phyloP scores from a whole-genome alignment of 495 filamentous ascomycete genomes.

The Podospora comata region DNA sequence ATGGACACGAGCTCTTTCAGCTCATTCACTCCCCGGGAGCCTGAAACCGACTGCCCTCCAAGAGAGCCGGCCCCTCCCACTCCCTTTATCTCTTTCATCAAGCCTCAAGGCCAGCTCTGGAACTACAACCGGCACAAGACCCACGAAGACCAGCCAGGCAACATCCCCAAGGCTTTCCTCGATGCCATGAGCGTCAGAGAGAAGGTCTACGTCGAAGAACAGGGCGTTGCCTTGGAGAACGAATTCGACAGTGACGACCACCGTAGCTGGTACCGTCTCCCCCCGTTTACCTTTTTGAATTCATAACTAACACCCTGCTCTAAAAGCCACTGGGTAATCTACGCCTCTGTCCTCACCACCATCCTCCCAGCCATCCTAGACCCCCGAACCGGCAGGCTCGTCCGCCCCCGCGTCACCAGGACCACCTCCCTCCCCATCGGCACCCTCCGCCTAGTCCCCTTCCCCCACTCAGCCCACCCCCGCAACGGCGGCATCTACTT shows the following conservation, averaged over 20 bases:
- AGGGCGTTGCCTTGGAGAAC: conserved; percentile 59
- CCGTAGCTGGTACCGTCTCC: conserved; percentile 38
- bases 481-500: conserved; percentile 42
- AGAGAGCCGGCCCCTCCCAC: neutral
- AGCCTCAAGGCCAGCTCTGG: conserved; percentile 26
- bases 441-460: conserved; percentile 74
- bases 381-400: conserved; percentile 27
- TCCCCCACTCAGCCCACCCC: conserved; percentile 63
- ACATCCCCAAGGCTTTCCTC: conserved; percentile 59
- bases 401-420: conserved; percentile 35
- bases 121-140: conserved; percentile 44
- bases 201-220: conserved; percentile 75
- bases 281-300: neutral
- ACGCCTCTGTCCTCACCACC: conserved; percentile 51
- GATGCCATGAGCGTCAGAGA: conserved; percentile 78
- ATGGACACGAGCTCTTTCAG: neutral
- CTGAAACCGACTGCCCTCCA: neutral
- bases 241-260: conserved; percentile 80
- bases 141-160: neutral
- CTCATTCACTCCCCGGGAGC: neutral
- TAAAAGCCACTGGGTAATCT: conserved; percentile 74
- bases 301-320: neutral
- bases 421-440: conserved; percentile 56
- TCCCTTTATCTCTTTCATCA: conserved; percentile 1
- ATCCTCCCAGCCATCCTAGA: conserved; percentile 35